phyloP scores from a whole-genome alignment of 2,329 filamentous ascomycete genomes.

The Fusarium sp. region DNA sequence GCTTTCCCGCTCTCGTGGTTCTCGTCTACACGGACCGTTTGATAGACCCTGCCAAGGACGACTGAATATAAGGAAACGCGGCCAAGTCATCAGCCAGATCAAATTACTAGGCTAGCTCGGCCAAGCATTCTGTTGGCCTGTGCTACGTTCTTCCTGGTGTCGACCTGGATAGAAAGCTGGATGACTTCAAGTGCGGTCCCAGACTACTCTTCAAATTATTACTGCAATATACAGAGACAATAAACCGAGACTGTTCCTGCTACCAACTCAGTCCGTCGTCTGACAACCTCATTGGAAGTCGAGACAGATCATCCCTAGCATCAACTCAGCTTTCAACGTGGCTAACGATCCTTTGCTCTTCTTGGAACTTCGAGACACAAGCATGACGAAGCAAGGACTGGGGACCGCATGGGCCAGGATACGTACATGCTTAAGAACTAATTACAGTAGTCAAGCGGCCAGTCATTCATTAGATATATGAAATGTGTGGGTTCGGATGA shows the following conservation, averaged over 20 bases:
- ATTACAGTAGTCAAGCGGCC: conserved; percentile 6
- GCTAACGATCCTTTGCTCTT: conserved; percentile 21
- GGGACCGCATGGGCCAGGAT: conserved; percentile 12
- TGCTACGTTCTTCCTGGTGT: conserved; percentile 10
- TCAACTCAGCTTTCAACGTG: conserved; percentile 8
- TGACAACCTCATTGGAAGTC: conserved; percentile 8
- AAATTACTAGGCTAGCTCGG: conserved; percentile 24
- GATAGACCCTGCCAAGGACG: conserved; percentile 23
- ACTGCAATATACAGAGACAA: neutral
- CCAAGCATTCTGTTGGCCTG: conserved; percentile 29
- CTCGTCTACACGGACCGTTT: conserved; percentile 5
- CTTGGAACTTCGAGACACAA: conserved; percentile 12
- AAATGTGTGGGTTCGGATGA: conserved; percentile 9
- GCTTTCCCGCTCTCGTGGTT: neutral
- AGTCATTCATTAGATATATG: conserved; percentile 6
- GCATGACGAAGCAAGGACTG: conserved; percentile 22
- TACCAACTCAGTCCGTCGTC: neutral
- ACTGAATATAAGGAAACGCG: conserved; percentile 1
- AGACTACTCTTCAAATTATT: neutral
- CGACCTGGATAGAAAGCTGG: conserved; percentile 1
- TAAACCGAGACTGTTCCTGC: neutral
- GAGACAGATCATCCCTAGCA: conserved; percentile 26
- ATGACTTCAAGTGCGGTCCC: conserved; percentile 20
- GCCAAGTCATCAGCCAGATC: conserved; percentile 20
- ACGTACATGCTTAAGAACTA: conserved; percentile 10